A percentile compares a stretch with the other conserved stretches of the same genome.
These are phyloP conservation scores for Luvunga scandens DNA, from an alignment of 345 rosid species.

Conservation along the genomic window DNA sequence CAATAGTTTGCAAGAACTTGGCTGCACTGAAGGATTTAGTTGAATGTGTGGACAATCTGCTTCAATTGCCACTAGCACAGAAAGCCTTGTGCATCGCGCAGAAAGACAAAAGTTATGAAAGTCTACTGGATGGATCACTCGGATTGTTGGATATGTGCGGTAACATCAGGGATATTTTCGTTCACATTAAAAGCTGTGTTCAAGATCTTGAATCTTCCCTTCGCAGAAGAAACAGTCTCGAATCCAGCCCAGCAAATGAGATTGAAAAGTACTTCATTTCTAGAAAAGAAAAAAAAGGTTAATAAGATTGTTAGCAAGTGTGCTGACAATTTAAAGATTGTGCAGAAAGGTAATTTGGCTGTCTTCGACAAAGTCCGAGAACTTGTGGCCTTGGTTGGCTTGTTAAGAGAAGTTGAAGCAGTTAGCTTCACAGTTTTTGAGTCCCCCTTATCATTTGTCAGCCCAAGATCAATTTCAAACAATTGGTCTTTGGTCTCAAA, in stretches of 20 bases:
- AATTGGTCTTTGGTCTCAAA: conserved; percentile 20
- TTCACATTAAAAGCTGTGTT: conserved; percentile 9
- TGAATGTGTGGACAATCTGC: conserved; percentile 11
- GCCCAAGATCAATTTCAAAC: conserved; percentile 9
- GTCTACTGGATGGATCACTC: conserved; percentile 17
- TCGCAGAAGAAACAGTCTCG: conserved; percentile 9
- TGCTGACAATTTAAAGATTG: conserved; percentile 5
- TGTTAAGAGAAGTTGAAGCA: conserved; percentile 18
- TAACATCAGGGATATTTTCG: conserved; percentile 13
- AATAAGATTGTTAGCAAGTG: conserved; percentile 13
- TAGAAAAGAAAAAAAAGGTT: conserved; percentile 12
- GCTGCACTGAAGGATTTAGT: conserved; percentile 15
- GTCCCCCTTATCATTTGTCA: conserved; percentile 15
- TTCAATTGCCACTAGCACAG: conserved; percentile 16
- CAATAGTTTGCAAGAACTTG: conserved; percentile 4
- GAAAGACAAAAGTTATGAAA: conserved; percentile 10
- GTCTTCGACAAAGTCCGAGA: neutral
- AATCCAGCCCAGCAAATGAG: conserved; percentile 7
- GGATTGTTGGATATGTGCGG: conserved; percentile 23
- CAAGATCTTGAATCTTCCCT: conserved; percentile 19
- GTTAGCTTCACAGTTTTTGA: conserved; percentile 13
- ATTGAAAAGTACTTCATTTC: conserved; percentile 5
- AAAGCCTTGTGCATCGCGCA: conserved; percentile 7
- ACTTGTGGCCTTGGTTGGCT: neutral
- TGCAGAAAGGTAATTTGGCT: neutral